Evolutionary conservation across 2,329 filamentous ascomycete species (phyloP).

Genomic region (Aspergillus pseudoglaucus): DNA sequence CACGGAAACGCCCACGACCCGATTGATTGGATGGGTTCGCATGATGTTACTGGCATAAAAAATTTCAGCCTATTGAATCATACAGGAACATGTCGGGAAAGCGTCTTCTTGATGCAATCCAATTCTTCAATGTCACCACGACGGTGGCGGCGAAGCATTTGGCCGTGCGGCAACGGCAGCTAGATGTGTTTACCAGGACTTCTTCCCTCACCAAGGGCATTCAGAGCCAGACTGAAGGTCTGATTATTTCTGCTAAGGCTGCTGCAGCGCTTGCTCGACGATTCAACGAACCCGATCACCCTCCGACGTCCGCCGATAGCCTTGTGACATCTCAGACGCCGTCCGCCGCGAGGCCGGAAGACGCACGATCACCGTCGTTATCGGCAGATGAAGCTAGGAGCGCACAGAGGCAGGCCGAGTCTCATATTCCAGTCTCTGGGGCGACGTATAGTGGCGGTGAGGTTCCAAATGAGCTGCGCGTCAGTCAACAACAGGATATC

Average conservation of each 20-base stretch:
- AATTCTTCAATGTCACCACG: constrained; percentile 63
- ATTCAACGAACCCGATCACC: constrained; percentile 45
- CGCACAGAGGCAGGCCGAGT: constrained; percentile 45
- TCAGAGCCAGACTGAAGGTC: constrained; percentile 54
- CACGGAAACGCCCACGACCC: not conserved
- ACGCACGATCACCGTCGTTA: constrained; percentile 17
- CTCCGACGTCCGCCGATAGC: constrained; percentile 16
- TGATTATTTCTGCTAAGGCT: constrained; percentile 56
- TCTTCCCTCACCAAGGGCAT: constrained; percentile 59
- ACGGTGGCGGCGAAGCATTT: constrained; percentile 60
- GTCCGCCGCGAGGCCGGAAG: constrained; percentile 19
- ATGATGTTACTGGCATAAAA: constrained; percentile 15
- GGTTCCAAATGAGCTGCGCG: constrained; percentile 25
- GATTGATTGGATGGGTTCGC: not conserved
- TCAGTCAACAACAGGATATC: constrained; percentile 52
- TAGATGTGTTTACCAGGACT: constrained; percentile 58
- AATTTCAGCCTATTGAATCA: not conserved
- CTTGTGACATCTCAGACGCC: constrained; percentile 18
- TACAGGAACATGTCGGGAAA: constrained; percentile 45
- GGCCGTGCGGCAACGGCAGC: constrained; percentile 53
- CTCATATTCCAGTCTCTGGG: constrained; percentile 46
- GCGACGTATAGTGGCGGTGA: constrained; percentile 36
- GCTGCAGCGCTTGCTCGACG: constrained; percentile 54
- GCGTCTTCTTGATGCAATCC: constrained; percentile 64
- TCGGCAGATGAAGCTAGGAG: constrained; percentile 40